phyloP scores from a whole-genome alignment of 129 eudicot species.

The Helianthus tuberosus region DNA sequence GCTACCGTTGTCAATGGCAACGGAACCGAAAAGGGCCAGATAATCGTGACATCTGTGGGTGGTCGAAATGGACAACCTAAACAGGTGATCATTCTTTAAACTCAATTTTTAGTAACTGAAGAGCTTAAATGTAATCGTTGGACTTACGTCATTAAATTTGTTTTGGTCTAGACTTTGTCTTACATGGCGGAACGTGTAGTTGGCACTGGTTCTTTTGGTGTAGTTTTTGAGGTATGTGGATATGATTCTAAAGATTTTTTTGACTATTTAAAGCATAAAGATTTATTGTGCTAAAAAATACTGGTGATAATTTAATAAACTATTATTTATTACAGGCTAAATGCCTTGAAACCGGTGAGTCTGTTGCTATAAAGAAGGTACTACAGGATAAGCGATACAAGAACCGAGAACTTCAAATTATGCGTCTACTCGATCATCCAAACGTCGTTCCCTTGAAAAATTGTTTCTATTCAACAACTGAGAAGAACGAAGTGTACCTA shows the following conservation, averaged over 20 bases:
- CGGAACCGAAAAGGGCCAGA: constrained; percentile 90
- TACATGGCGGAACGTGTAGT: constrained; percentile 36
- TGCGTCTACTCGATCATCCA: constrained; percentile 43
- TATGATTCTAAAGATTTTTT: background rate
- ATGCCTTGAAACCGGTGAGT: constrained; percentile 44
- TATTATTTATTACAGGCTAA: constrained; percentile 32
- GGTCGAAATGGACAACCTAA: constrained; percentile 91
- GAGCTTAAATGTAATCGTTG: too few species aligned
- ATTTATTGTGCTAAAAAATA: background rate
- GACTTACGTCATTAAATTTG: constrained; percentile 10
- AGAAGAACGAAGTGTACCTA: constrained; percentile 41
- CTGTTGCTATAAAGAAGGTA: constrained; percentile 46
- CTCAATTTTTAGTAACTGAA: too few species aligned
- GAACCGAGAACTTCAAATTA: constrained; percentile 40
- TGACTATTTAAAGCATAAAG: background rate
- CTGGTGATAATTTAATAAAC: background rate
- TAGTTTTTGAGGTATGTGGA: constrained; percentile 41
- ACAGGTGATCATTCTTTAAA: constrained; percentile 51
- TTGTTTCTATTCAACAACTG: constrained; percentile 44
- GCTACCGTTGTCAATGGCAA: constrained; percentile 78
- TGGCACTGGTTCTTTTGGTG: constrained; percentile 46
- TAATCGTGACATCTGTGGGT: constrained; percentile 72
- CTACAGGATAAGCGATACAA: constrained; percentile 42
- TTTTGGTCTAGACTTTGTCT: constrained; percentile 34
- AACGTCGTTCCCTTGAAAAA: constrained; percentile 38